Conservation (phyloP, 2,329 filamentous ascomycete species). For the Pseudodiploospora longispora region DNA sequence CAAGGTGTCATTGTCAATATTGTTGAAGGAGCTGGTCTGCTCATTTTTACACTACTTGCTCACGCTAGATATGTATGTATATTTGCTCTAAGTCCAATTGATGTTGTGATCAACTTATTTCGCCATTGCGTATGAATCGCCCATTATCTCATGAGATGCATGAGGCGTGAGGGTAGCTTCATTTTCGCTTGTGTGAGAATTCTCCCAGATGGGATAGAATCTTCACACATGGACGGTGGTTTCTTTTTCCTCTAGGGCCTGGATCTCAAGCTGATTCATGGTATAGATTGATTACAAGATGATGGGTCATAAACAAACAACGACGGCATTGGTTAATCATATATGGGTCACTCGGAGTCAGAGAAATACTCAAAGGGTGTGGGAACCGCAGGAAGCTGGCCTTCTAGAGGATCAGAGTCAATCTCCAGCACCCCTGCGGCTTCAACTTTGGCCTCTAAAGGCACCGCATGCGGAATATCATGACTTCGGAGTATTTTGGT, state of each 20-base stretch:
- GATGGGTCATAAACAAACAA: too few species aligned
- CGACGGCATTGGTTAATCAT: too few species aligned
- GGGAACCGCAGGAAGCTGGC: slow-evolving; percentile 21
- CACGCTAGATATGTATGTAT: slow-evolving; percentile 8
- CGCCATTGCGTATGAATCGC: too few species aligned
- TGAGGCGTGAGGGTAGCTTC: too few species aligned
- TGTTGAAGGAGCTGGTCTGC: slow-evolving; percentile 6
- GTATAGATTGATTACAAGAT: too few species aligned
- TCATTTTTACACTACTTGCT: slow-evolving; percentile 11
- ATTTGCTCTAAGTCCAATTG: slow-evolving; percentile 4
- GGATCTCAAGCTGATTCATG: too few species aligned
- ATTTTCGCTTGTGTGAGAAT: too few species aligned
- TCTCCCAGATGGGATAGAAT: too few species aligned
- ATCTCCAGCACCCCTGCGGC: slow-evolving; percentile 6
- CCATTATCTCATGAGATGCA: too few species aligned
- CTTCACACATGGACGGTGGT: too few species aligned
- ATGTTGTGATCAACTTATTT: neutral
- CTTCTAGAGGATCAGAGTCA: slow-evolving; percentile 19
- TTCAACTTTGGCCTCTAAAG: neutral
- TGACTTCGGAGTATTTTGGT: slow-evolving; percentile 34
- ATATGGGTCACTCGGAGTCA: slow-evolving; percentile 11
- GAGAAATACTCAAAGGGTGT: slow-evolving; percentile 27
- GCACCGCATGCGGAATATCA: slow-evolving; percentile 9
- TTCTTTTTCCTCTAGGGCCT: too few species aligned
- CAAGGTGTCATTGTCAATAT: slow-evolving; percentile 2